Base-by-base conservation (phyloP, 495 filamentous ascomycete species). In the Trypethelium eluteriae region DNA sequence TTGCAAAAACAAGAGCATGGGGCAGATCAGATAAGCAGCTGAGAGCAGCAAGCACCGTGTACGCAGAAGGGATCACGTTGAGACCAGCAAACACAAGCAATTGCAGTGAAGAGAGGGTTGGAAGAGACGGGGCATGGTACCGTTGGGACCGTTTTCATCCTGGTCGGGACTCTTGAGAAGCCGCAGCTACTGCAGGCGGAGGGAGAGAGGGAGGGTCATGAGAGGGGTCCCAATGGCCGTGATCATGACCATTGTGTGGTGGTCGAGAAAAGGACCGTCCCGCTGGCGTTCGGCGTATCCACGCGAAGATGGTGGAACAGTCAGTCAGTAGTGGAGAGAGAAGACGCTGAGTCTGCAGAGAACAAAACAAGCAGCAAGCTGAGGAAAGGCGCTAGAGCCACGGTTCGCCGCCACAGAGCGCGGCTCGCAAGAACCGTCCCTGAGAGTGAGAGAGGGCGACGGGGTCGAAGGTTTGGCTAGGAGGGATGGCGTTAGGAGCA, bases 111-210 rank as follows among this genome's bases (percentile, higher is more conserved):
- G 36, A 4, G 64, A 57, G 32, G 64, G 34, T 32, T 25, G 4
- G 64, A 66, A 12, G 32, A 59, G 32, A 59, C 53, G 32, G 53
- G 53, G 53, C 18, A 32, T 59, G 53, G 53, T 65, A 65, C 63
- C 63, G 63, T 65, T 39, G 63, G 47, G 36, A 65, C 63, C 41
- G 63, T 65, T 65, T 65, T 65, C 63, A 65, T 65, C 62, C 62
- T 63, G 32, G n/a, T 63, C 44, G 44, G 62, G 39, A 63, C 7
- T 25, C 38, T 7, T 9, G 39, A 63, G 44, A 41, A 35, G 39
- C 62, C 62, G 38, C 62, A n/a, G 44, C 38, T 63, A 32, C 36
- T 25, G 35, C n/a, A 44, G 39, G 39, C 39, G 36, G 39, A 47
- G 44, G 32, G 38, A 38, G 41, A 41, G 62, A 63, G 38, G 25